Base-by-base conservation (phyloP, 305 asterid species). In the Fraxinus albicans region DNA sequence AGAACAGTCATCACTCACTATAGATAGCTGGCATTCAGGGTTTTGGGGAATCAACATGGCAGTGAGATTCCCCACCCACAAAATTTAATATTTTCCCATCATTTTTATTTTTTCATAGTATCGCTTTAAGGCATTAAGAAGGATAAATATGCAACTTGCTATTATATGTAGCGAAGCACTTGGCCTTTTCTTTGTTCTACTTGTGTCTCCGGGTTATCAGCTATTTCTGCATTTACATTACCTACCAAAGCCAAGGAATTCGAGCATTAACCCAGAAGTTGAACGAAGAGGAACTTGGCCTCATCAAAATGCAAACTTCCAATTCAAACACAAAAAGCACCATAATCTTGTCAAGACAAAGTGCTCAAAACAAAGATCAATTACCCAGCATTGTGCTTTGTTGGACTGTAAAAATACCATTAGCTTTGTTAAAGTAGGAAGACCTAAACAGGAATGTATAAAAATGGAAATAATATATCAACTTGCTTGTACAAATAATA, bases 41-140 rank as follows among this genome's bases (percentile, higher is more conserved):
- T 69, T 29, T 27, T 27, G 38, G n/a, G 76, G 76, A 69, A 69
- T 69, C 76, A 69, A 69, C 76, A 69, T 13, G 76, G 17, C 76
- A 70, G 42, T 31, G 76, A 70, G 42, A 31, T 70, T 70, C 76
- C 76, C 42, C 76, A 70, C 42, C 76, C 76, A 31, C 42, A 15
- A 70, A 70, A 69, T 69, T 69, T 69, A 31, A 4, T 29, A 70
- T 13, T 70, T 70, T 70, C 40, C 38, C 38, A 69, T 69, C 4
- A 69, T 12, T 69, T 29, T 13, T 29, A n/a, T 31, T 29, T 69
- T 29, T 29, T 1, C 23, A 70, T 33, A 1, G 76, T 31, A 31
- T 31, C 40, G 9, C 34, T 10, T 1, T 29, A 31, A 29, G 42
- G 42, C 42, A 70, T 13, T 70, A 70, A 29, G 23, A 31, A 70